Evolutionary conservation across 1,284 basidiomycete species (phyloP).

Genomic region (Cutaneotrichosporon daszewskae): DNA sequence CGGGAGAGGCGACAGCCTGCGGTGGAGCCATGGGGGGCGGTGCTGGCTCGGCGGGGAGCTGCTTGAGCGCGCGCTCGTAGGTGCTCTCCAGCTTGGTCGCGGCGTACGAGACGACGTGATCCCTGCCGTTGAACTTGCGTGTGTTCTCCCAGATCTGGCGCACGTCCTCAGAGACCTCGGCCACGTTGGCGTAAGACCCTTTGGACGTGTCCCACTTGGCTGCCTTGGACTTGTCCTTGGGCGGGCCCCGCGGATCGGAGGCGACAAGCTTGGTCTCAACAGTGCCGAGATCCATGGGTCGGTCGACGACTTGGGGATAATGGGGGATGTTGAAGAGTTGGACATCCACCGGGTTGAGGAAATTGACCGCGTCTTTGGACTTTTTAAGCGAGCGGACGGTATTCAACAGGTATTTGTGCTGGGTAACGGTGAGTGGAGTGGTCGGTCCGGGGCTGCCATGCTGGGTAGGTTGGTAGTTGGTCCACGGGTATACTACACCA

Average conservation of each 20-base stretch:
- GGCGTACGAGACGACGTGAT: constrained; percentile 71
- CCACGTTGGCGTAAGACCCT: constrained; percentile 65
- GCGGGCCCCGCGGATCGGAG: constrained; percentile 58
- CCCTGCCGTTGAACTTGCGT: constrained; percentile 84
- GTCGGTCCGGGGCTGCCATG: constrained; percentile 31
- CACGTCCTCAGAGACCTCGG: constrained; percentile 77
- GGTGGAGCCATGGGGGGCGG: constrained; percentile 2
- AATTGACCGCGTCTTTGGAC: constrained; percentile 66
- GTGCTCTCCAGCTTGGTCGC: constrained; percentile 75
- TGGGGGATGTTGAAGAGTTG: constrained; percentile 85
- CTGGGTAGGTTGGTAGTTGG: constrained; percentile 35
- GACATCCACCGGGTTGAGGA: constrained; percentile 85
- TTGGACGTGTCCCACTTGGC: constrained; percentile 50
- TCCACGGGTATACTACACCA: constrained; percentile 17
- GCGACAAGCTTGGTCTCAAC: constrained; percentile 79
- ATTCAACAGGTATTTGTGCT: constrained; percentile 75
- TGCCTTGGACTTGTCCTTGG: constrained; percentile 55
- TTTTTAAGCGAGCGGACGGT: constrained; percentile 81
- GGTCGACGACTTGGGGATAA: constrained; percentile 78
- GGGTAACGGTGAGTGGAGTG: constrained; percentile 50
- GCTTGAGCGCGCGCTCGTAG: constrained; percentile 83
- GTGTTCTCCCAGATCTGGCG: constrained; percentile 85
- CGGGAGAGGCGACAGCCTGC: constrained; percentile 22
- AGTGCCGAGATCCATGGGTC: constrained; percentile 93
- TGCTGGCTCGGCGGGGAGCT: constrained; percentile 58